Percentiles rank a stretch among this genome's conserved stretches.
phyloP scores from a whole-genome alignment of 2,329 filamentous ascomycete species.

The Verticillium klebahnii region DNA sequence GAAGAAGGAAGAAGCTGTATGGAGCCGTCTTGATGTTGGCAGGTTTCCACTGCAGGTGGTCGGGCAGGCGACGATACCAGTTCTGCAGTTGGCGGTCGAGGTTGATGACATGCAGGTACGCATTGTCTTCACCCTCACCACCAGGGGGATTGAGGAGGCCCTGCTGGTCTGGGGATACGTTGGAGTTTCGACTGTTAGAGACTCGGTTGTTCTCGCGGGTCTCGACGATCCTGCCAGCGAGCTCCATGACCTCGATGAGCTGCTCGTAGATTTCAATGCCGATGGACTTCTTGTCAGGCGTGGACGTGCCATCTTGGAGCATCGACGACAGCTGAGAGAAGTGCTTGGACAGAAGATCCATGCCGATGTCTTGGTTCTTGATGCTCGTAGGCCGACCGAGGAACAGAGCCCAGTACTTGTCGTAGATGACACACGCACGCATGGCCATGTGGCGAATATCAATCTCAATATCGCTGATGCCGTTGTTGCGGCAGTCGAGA shows the following conservation, averaged over 20 bases:
- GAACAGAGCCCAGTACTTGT: slow-evolving; percentile 52
- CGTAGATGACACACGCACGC: slow-evolving; percentile 46
- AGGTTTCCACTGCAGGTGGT: slow-evolving; percentile 42
- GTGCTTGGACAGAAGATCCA: slow-evolving; percentile 39
- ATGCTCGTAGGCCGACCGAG: slow-evolving; percentile 49
- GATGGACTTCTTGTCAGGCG: slow-evolving; percentile 18
- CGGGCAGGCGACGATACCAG: slow-evolving; percentile 48
- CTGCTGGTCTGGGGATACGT: slow-evolving; percentile 20
- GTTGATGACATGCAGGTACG: slow-evolving; percentile 44
- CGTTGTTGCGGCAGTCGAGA: slow-evolving; percentile 35
- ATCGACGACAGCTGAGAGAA: slow-evolving; percentile 36
- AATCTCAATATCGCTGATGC: slow-evolving; percentile 39
- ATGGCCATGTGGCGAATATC: slow-evolving; percentile 46
- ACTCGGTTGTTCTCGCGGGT: slow-evolving; percentile 29
- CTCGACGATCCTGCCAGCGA: slow-evolving; percentile 47
- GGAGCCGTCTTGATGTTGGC: slow-evolving; percentile 44
- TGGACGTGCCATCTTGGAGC: slow-evolving; percentile 20
- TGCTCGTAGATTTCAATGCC: slow-evolving; percentile 41
- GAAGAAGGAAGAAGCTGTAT: slow-evolving; percentile 48
- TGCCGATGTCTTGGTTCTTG: slow-evolving; percentile 45
- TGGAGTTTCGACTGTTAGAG: slow-evolving; percentile 22
- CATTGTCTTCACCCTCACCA: slow-evolving; percentile 33
- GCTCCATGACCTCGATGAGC: slow-evolving; percentile 50
- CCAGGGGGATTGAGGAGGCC: slow-evolving; percentile 16
- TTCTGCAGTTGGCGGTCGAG: slow-evolving; percentile 49